phyloP scores from a whole-genome alignment of 768 basidiomycete genomes.

The Leccinum variicolor region DNA sequence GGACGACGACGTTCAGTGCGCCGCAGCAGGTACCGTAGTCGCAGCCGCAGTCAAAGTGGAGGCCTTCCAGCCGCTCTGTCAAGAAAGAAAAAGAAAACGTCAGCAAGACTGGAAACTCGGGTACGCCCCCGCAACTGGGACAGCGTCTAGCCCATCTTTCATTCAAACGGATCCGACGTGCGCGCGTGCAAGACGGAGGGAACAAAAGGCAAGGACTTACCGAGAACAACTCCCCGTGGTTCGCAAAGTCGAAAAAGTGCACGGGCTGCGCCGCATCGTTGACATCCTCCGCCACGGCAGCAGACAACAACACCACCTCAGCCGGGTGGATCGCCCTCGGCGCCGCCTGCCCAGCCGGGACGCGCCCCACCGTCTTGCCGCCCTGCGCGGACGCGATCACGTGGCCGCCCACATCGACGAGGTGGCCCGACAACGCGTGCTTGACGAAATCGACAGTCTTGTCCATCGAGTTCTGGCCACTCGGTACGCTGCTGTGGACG shows the following conservation, averaged over 20 bases:
- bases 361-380: not conserved
- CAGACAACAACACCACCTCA: conserved; percentile 20
- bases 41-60: not conserved
- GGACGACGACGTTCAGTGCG: not conserved
- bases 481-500: conserved; percentile 7
- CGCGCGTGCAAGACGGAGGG: not conserved
- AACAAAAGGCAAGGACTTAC: conserved; percentile 6
- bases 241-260: conserved; percentile 22
- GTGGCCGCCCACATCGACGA: conserved; percentile 13
- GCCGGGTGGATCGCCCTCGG: conserved; percentile 16
- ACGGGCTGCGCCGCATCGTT: conserved; percentile 14
- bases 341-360: conserved; percentile 4
- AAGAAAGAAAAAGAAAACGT: not conserved
- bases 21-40: not conserved
- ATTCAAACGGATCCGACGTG: not conserved
- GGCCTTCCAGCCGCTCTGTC: not conserved
- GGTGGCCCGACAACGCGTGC: conserved; percentile 11
- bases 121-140: not conserved
- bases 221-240: conserved; percentile 17
- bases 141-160: no score
- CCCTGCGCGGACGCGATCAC: conserved; percentile 18
- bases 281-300: conserved; percentile 20
- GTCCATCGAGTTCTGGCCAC: conserved; percentile 5
- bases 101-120: not conserved
- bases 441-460: conserved; percentile 10